Base-by-base conservation (phyloP, 2,329 filamentous ascomycete genomes). In the Grosmannia clavigera region DNA sequence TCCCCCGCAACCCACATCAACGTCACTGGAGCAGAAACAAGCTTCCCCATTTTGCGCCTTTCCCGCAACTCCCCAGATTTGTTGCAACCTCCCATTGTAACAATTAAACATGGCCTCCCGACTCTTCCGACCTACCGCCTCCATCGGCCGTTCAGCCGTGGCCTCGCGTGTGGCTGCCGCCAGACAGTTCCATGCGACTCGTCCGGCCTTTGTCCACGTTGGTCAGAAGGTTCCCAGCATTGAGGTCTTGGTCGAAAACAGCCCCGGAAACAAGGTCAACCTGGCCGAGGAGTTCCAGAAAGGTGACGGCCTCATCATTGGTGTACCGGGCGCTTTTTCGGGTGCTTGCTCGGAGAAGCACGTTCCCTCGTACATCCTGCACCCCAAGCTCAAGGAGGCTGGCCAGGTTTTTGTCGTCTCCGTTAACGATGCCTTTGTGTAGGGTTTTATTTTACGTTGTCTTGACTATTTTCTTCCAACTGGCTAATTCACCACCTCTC, bases 401-500 rank as follows among this genome's bases (percentile, higher is more conserved):
- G 92, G 91, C 56, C 80, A 87, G 68, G 88, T 96, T 54, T 95
- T 95, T 69, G 90, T 97, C 50, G 84, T 97, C 60, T 85, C 88
- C 19, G 92, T 96, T 70, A 97, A 97, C 71, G 92, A 97, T 71
- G 83, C 91, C 25, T 96, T 96, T 71, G 92, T 96, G 88, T 95
- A 78, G 74, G 88, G 75, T 55, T 52, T 38, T 7, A 38, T 3
- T 6, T 35, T n/a, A 5, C n/a, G 2, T 9, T 31, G 33, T 55
- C 55, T 48, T 22, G 22, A 22, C 22, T n/a, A 11, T 12, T 35
- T n/a, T n/a, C 7, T 11, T 46, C 6, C 10, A 16, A 2, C 31
- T 31, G 3, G 33, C n/a, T 55, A 16, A 27, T 16, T 25, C 1
- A 14, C n/a, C 6, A 22, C 16, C 11, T 16, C 10, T 22, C 54